A percentile compares a stretch with the other conserved stretches of the same genome.
Evolutionary conservation across 2,329 filamentous ascomycete species (phyloP).

Genomic region (Phaeoacremonium minimum): DNA sequence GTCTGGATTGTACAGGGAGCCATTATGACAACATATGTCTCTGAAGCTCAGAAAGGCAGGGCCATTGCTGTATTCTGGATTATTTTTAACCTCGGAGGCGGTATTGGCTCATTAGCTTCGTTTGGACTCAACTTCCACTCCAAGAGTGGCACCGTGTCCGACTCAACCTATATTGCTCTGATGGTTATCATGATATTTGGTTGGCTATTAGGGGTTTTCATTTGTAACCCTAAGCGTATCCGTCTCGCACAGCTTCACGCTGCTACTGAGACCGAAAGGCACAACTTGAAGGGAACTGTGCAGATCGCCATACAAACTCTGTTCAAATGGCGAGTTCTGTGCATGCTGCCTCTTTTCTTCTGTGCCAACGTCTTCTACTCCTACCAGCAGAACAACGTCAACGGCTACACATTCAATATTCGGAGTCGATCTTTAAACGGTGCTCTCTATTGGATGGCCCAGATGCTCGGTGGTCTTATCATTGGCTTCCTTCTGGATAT

Average conservation of each 20-base stretch:
- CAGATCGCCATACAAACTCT: constrained; percentile 30
- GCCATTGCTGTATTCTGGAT: constrained; percentile 39
- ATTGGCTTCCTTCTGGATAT: constrained; percentile 41
- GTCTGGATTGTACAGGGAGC: constrained; percentile 42
- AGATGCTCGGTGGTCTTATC: constrained; percentile 47
- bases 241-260: constrained; percentile 28
- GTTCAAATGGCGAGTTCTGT: constrained; percentile 37
- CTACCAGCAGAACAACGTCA: constrained; percentile 53
- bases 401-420: constrained; percentile 49
- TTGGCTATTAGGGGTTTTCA: constrained; percentile 39
- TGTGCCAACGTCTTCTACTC: constrained; percentile 52
- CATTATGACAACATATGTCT: constrained; percentile 42
- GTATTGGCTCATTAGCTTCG: constrained; percentile 35
- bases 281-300: constrained; percentile 28
- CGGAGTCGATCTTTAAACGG: constrained; percentile 50
- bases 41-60: constrained; percentile 34
- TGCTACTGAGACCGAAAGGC: constrained; percentile 31
- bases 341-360: constrained; percentile 50
- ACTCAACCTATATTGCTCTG: constrained; percentile 46
- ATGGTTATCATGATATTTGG: constrained; percentile 44
- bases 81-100: constrained; percentile 40
- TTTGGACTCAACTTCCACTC: constrained; percentile 39
- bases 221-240: constrained; percentile 41
- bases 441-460: constrained; percentile 50
- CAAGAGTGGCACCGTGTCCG: constrained; percentile 34